phyloP scores from a whole-genome alignment of 2,329 filamentous ascomycete species.

The Fragosphaeria purpurea region DNA sequence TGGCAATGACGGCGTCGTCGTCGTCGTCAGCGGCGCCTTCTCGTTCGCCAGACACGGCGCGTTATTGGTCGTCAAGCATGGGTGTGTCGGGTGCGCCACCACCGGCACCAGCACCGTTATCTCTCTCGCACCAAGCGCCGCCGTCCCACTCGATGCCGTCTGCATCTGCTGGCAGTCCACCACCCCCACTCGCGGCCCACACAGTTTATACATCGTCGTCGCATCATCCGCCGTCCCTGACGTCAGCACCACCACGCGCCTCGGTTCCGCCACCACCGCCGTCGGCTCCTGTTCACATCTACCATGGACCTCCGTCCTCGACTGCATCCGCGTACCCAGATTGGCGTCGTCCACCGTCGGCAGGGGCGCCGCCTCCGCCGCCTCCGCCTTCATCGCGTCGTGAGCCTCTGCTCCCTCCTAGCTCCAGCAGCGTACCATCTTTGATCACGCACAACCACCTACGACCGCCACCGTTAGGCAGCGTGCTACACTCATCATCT shows the following conservation, averaged over 20 bases:
- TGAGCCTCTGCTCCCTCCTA: constrained; percentile 3
- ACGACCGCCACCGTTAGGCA: constrained; percentile 10
- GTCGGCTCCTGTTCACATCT: constrained; percentile 2
- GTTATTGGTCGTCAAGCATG: constrained; percentile 7
- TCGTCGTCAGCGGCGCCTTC: constrained; percentile 3
- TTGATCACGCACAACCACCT: constrained; percentile 12
- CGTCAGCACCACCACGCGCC: background rate
- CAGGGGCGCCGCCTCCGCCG: background rate
- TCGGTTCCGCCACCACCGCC: constrained; percentile 3
- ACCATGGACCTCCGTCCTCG: constrained; percentile 6
- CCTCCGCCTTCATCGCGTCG: constrained; percentile 4
- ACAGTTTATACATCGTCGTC: background rate
- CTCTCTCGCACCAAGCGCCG: constrained; percentile 4
- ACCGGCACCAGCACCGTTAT: constrained; percentile 9
- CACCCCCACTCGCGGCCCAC: background rate
- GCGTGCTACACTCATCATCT: background rate
- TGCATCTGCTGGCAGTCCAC: background rate
- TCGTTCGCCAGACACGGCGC: constrained; percentile 7
- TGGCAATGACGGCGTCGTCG: background rate
- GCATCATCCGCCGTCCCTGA: constrained; percentile 6
- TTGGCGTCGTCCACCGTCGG: constrained; percentile 8
- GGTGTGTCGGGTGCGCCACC: background rate
- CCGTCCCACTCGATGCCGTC: constrained; percentile 10
- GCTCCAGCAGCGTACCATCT: constrained; percentile 6
- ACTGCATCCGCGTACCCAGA: constrained; percentile 1